A percentile compares a stretch with the other conserved stretches of the same genome.
Conservation (phyloP, 768 basidiomycete species). For the Psilocybe subaeruginosa region DNA sequence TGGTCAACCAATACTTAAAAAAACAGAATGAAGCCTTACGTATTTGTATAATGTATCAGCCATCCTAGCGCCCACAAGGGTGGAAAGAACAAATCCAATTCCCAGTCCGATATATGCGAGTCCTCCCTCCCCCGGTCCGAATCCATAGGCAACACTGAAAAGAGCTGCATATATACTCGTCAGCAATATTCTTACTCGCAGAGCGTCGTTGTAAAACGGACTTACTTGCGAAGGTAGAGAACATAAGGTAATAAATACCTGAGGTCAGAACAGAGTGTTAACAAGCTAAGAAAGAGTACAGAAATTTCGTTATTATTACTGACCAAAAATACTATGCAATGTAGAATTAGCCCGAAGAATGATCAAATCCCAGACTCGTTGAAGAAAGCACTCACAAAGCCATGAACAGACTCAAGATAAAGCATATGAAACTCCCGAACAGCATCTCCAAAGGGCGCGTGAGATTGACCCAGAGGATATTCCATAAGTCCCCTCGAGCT, state of each 20-base stretch:
- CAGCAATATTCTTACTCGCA: not conserved
- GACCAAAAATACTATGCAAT: conserved; percentile 2
- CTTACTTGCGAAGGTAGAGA: conserved; percentile 66
- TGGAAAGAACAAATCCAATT: conserved; percentile 53
- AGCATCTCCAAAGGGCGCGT: conserved; percentile 62
- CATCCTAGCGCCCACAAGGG: conserved; percentile 50
- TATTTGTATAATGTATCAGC: conserved; percentile 51
- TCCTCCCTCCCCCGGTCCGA: conserved; percentile 55
- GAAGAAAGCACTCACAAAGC: conserved; percentile 54
- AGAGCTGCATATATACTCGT: conserved; percentile 30
- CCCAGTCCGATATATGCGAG: conserved; percentile 59
- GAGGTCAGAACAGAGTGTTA: conserved; percentile 17
- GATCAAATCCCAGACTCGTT: not conserved
- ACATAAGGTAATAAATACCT: conserved; percentile 76
- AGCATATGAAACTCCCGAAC: conserved; percentile 66
- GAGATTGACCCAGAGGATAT: conserved; percentile 63
- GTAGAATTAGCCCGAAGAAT: not conserved
- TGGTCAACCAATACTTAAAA: no score
- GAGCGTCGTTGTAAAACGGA: no score
- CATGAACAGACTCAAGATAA: conserved; percentile 71
- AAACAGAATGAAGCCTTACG: conserved; percentile 31
- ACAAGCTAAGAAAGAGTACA: not conserved
- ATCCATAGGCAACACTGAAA: conserved; percentile 55
- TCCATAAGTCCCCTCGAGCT: conserved; percentile 31
- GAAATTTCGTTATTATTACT: not conserved